A percentile compares a stretch with the other conserved stretches of the same genome.
Conservation (phyloP, 2,329 filamentous ascomycete genomes). For the Zymoseptoria passerinii region DNA sequence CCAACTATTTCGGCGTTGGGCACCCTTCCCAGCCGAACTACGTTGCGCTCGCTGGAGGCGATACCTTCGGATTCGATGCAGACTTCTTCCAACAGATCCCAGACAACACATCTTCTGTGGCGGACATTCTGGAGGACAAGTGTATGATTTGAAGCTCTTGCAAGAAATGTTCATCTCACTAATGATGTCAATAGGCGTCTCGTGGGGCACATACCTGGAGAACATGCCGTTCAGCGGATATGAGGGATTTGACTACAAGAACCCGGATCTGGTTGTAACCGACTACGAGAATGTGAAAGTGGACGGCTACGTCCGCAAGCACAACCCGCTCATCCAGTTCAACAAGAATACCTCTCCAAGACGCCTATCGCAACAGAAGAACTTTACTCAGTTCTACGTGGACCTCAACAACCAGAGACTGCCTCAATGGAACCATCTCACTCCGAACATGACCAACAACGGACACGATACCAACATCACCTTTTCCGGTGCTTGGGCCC, state of each 20-base stretch:
- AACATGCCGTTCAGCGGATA: constrained; percentile 69
- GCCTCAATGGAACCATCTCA: constrained; percentile 62
- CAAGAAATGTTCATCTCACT: background rate
- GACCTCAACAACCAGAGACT: constrained; percentile 57
- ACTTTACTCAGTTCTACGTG: constrained; percentile 58
- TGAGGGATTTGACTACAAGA: constrained; percentile 54
- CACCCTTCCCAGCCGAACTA: constrained; percentile 63
- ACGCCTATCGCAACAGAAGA: constrained; percentile 64
- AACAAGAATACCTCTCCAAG: constrained; percentile 52
- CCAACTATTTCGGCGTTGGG: constrained; percentile 44
- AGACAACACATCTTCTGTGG: constrained; percentile 33
- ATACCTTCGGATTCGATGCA: constrained; percentile 64
- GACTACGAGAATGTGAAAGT: constrained; percentile 33
- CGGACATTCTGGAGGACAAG: constrained; percentile 37
- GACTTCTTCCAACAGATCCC: constrained; percentile 51
- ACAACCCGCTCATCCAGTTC: constrained; percentile 55
- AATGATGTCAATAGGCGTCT: constrained; percentile 23
- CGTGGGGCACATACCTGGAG: constrained; percentile 62
- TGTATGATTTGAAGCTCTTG: background rate
- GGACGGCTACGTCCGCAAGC: constrained; percentile 73
- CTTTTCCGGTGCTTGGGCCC: constrained; percentile 59
- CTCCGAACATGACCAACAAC: constrained; percentile 67
- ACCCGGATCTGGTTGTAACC: constrained; percentile 46
- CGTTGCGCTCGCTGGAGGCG: constrained; percentile 57
- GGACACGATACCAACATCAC: constrained; percentile 68